Conservation (phyloP, 106 monocot species). For the Dendrobium catenatum region DNA sequence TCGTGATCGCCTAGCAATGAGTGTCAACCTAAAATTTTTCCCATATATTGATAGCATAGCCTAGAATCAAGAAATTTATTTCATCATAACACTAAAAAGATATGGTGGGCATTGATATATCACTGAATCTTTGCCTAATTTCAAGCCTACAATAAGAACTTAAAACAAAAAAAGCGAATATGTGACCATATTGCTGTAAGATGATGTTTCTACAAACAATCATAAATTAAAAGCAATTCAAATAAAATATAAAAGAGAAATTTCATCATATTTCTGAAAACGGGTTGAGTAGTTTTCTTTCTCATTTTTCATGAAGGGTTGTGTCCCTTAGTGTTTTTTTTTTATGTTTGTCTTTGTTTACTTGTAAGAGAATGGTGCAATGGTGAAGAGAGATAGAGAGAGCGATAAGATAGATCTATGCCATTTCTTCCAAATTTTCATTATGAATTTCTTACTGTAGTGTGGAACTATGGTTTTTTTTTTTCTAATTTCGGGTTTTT, state of each 20-base stretch:
- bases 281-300: no score
- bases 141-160: not conserved
- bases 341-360: no score
- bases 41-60: constrained; percentile 65
- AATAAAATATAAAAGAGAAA: not conserved
- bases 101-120: not conserved
- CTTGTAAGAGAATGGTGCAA: no score
- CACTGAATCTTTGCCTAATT: not conserved
- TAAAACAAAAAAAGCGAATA: not conserved
- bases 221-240: not conserved
- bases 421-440: no score
- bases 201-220: not conserved
- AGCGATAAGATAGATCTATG: no score
- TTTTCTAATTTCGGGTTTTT: no score
- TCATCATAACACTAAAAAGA: not conserved
- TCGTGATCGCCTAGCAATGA: constrained; percentile 92
- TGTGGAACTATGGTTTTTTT: no score
- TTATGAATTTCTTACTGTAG: no score
- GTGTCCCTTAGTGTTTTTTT: no score
- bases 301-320: no score
- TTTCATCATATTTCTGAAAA: not conserved
- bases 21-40: constrained; percentile 74
- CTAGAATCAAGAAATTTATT: constrained; percentile 22
- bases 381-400: no score
- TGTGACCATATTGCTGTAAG: not conserved